These are phyloP conservation scores for Kokia cookei DNA, from an alignment of 441 rosid genomes.

Conservation along the genomic window DNA sequence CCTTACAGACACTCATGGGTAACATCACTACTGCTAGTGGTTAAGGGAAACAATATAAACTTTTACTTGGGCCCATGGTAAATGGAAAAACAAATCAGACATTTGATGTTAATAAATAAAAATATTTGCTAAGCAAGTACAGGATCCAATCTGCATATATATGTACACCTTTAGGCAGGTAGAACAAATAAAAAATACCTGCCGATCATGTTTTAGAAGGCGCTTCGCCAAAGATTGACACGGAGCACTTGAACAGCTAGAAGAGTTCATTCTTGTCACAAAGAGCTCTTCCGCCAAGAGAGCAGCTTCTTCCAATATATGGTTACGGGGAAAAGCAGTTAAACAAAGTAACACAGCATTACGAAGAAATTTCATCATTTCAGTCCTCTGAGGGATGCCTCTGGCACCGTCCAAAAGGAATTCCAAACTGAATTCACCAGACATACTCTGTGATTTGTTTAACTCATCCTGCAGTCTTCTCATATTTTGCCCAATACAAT, in stretches of 20 bases:
- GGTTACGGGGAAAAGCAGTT: constrained; percentile 74
- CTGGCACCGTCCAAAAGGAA: constrained; percentile 38
- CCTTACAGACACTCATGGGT: background rate
- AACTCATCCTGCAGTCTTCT: constrained; percentile 34
- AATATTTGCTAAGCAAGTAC: background rate
- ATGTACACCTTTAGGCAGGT: background rate
- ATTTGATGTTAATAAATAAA: background rate
- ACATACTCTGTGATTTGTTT: constrained; percentile 25
- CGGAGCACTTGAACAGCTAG: constrained; percentile 51
- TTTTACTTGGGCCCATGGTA: background rate
- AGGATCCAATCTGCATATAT: background rate
- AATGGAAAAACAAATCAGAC: background rate
- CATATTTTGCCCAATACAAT: constrained; percentile 45
- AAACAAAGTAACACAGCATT: constrained; percentile 76
- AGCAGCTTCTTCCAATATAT: constrained; percentile 74
- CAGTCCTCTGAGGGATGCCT: constrained; percentile 40
- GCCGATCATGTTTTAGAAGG: constrained; percentile 85
- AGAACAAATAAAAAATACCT: constrained; percentile 41
- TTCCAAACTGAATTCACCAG: constrained; percentile 32
- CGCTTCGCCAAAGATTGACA: constrained; percentile 82
- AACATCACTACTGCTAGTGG: background rate
- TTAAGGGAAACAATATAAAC: background rate
- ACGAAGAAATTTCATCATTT: constrained; percentile 78
- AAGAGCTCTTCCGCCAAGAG: constrained; percentile 86
- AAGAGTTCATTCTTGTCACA: constrained; percentile 49